Percentiles rank a stretch among this genome's conserved stretches.
phyloP scores from a whole-genome alignment of 1,284 basidiomycete genomes.

The Phylloboletellus chloephorus region DNA sequence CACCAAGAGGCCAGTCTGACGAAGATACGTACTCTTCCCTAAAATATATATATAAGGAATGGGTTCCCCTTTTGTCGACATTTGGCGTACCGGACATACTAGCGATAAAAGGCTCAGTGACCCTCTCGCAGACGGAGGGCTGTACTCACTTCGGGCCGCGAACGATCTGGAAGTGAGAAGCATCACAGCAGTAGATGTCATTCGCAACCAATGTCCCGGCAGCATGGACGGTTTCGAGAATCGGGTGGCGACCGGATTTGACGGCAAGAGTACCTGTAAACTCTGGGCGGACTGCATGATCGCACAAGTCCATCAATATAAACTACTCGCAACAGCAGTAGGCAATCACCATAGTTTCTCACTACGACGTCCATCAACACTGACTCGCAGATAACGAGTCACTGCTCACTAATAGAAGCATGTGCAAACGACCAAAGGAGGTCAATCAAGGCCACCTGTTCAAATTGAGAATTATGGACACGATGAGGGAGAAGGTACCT shows the following conservation, averaged over 20 bases:
- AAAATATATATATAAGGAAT: constrained; percentile 3
- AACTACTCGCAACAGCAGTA: background rate
- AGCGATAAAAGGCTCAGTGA: background rate
- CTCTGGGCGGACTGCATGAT: constrained; percentile 69
- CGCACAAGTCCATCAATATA: background rate
- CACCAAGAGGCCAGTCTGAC: constrained; percentile 78
- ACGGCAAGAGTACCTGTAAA: constrained; percentile 83
- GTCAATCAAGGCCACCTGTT: constrained; percentile 75
- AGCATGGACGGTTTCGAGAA: constrained; percentile 71
- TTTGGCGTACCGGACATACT: constrained; percentile 74
- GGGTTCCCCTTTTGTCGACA: background rate
- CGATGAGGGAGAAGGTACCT: constrained; percentile 11
- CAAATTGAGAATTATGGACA: background rate
- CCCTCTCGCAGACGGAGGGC: background rate
- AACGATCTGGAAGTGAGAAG: constrained; percentile 82
- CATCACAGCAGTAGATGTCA: constrained; percentile 79
- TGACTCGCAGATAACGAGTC: background rate
- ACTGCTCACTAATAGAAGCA: constrained; percentile 60
- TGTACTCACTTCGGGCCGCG: constrained; percentile 78
- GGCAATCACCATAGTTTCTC: constrained; percentile 59
- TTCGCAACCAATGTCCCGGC: constrained; percentile 75
- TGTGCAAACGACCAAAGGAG: constrained; percentile 85
- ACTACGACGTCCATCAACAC: constrained; percentile 38
- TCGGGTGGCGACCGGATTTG: constrained; percentile 80
- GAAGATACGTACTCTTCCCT: constrained; percentile 91